Evolutionary conservation across 768 basidiomycete species (phyloP).

Genomic region (Coprinopsis cinerea): DNA sequence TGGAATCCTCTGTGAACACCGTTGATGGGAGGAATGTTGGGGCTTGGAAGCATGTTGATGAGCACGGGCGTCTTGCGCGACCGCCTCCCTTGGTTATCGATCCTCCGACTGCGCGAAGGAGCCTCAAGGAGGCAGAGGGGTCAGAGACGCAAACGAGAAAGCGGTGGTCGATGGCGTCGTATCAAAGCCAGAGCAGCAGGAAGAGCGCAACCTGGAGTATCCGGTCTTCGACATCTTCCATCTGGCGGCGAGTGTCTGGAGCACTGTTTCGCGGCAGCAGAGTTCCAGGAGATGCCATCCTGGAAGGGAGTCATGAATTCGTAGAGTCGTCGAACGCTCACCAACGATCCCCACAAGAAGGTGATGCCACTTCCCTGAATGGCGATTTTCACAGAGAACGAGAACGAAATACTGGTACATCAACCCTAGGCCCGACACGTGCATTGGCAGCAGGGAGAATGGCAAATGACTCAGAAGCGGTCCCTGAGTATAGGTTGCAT

Average conservation of each 20-base stretch:
- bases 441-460: not conserved
- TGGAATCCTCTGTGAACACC: conserved; percentile 11
- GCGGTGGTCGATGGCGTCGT: conserved; percentile 8
- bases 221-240: not conserved
- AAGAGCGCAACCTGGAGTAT: not conserved
- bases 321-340: not conserved
- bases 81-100: not conserved
- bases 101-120: too few species aligned
- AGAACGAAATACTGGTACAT: conserved; percentile 8
- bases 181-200: conserved; percentile 5
- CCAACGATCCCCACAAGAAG: not conserved
- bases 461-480: not conserved
- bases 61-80: conserved; percentile 1
- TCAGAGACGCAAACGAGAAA: not conserved
- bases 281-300: not conserved
- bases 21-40: not conserved
- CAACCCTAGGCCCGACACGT: conserved; percentile 1
- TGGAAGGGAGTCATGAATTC: not conserved
- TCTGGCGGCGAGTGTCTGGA: conserved; percentile 5
- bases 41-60: not conserved
- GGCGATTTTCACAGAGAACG: not conserved
- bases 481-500: not conserved
- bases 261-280: not conserved
- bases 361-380: not conserved
- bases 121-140: too few species aligned